Base-by-base conservation (phyloP, 108 stramenopile genomes). In the Seminavis robusta region DNA sequence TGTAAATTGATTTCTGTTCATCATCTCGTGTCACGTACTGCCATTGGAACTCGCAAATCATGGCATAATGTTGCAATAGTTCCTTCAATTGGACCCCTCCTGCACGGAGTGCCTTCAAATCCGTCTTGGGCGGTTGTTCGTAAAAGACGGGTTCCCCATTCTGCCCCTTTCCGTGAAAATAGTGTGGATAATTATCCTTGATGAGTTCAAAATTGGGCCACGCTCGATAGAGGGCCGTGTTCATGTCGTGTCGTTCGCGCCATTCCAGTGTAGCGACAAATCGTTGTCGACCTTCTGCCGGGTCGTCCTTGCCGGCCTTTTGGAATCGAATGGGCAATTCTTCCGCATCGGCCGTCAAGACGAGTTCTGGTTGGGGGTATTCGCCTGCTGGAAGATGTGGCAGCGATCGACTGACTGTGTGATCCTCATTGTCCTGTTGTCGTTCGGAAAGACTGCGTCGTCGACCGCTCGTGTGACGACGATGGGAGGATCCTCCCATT, bases 11-110 rank as follows among this genome's bases (percentile, higher is more conserved):
- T 31, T 47, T 39, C 20, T 58, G 67, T 17, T 71, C 61, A 39
- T 90, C 82, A 55, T 74, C 49, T 11, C 64, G 64, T 53, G 79
- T 77, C 8, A 90, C 33, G 29, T 59, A 64, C 33, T 80, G 83
- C 88, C 88, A 90, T 47, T 73, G 71, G 54, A 76, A 83, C 60
- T 90, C 88, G 0, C 72, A 76, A 5, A 81, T 63, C 69, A 84
- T 79, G 62, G 76, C 73, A 57, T 86, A 90, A 50, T 90, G 84
- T n/a, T 69, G 77, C 10, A 90, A 51, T 28, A 90, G 39, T n/a
- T 63, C 43, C 1, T 79, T 60, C 17, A 86, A 26, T n/a, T 32
- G 38, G 6, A 90, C 48, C 1, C 83, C 83, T 9, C 74, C 76
- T 13, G 37, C 33, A 23, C 53, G 32, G 27, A 90, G 33, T 13